Evolutionary conservation across 768 basidiomycete genomes (phyloP).

Genomic region (Tremella mesenterica): DNA sequence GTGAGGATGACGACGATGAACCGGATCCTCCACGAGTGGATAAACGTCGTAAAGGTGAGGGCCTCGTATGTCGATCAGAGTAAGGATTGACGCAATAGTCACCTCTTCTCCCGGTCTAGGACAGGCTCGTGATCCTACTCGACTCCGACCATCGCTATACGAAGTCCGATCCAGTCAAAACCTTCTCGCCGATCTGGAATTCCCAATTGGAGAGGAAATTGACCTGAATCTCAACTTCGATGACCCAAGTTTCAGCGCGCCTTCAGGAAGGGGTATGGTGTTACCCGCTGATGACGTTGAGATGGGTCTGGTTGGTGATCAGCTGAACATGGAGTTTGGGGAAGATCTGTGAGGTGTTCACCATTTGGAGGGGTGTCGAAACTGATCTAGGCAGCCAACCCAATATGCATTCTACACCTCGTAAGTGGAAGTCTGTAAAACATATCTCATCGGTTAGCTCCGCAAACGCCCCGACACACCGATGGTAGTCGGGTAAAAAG

Average conservation of each 20-base stretch:
- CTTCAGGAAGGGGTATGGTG: constrained; percentile 12
- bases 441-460: too few species aligned
- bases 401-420: background rate
- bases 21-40: background rate
- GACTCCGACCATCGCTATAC: background rate
- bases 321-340: background rate
- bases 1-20: constrained; percentile 1
- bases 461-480: too few species aligned
- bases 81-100: background rate
- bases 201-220: constrained; percentile 5
- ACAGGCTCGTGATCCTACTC: background rate
- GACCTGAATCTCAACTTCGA: constrained; percentile 17
- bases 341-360: too few species aligned
- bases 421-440: too few species aligned
- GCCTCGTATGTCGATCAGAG: background rate
- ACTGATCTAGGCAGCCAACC: too few species aligned
- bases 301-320: background rate
- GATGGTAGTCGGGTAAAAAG: too few species aligned
- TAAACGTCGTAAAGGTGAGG: background rate
- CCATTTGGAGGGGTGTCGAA: too few species aligned
- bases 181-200: constrained; percentile 3
- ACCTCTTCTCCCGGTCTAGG: background rate
- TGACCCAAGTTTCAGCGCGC: constrained; percentile 10
- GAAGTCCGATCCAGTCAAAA: background rate
- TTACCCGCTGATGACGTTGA: background rate